Conservation (phyloP, 169 alveolate species). For the Plasmodium blacklocki region DNA sequence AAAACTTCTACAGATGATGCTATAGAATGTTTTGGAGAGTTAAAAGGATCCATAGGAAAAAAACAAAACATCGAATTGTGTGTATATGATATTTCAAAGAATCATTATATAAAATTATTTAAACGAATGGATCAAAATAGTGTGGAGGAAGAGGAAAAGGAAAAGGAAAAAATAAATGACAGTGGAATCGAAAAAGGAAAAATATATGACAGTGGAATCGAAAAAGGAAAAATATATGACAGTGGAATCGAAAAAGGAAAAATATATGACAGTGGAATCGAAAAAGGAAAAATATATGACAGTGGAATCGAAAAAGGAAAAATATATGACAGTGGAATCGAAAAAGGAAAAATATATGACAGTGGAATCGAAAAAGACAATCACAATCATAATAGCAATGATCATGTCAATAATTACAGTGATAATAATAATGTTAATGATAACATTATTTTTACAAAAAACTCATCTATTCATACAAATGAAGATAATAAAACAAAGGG, state of each 20-base stretch:
- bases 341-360: neutral
- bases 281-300: neutral
- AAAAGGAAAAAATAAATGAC: neutral
- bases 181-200: neutral
- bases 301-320: neutral
- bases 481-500: conserved; percentile 28
- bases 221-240: neutral
- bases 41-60: conserved; percentile 53
- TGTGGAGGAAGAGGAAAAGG: neutral
- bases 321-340: neutral
- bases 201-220: neutral
- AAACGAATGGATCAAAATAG: conserved; percentile 76
- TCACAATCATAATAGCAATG: neutral
- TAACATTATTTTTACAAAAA: no score
- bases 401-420: neutral
- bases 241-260: neutral
- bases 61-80: conserved; percentile 62
- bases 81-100: conserved; percentile 18
- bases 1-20: conserved; percentile 89
- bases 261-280: neutral
- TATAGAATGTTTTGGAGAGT: conserved; percentile 86
- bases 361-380: neutral
- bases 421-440: neutral
- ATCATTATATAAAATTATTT: conserved; percentile 86
- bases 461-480: neutral